Conservation (phyloP, 345 rosid species). For the Physaria fendleri region DNA sequence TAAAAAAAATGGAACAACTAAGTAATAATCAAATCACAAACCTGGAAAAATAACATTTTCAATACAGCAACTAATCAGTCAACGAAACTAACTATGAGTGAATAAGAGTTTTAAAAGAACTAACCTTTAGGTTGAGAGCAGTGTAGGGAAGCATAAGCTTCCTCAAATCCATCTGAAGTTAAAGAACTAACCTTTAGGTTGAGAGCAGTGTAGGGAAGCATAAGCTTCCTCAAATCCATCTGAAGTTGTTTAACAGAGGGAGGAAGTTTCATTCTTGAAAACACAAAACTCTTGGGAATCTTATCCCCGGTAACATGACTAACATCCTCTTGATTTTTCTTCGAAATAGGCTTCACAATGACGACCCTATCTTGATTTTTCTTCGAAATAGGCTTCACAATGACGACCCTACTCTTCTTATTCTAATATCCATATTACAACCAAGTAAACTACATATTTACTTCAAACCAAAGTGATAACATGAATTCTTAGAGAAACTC, state of each 20-base stretch:
- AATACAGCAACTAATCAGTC: neutral
- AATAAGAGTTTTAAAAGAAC: neutral
- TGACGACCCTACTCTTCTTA: slow-evolving; percentile 56
- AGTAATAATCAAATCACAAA: too few species aligned
- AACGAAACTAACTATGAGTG: neutral
- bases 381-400: too few species aligned
- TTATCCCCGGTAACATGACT: slow-evolving; percentile 83
- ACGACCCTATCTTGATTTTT: too few species aligned
- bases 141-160: too few species aligned
- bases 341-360: slow-evolving; percentile 51
- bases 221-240: slow-evolving; percentile 79
- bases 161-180: too few species aligned
- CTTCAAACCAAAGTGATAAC: neutral
- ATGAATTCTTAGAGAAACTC: neutral
- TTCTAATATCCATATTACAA: slow-evolving; percentile 15
- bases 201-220: slow-evolving; percentile 96
- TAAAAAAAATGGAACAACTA: too few species aligned
- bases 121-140: too few species aligned
- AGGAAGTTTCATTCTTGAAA: slow-evolving; percentile 84
- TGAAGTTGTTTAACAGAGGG: slow-evolving; percentile 67
- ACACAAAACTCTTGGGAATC: slow-evolving; percentile 83
- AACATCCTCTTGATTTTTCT: slow-evolving; percentile 46
- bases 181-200: too few species aligned
- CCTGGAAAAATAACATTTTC: neutral
- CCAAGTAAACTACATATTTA: neutral